Evolutionary conservation across 441 rosid genomes (phyloP).

Genomic region (Gossypium davidsonii): DNA sequence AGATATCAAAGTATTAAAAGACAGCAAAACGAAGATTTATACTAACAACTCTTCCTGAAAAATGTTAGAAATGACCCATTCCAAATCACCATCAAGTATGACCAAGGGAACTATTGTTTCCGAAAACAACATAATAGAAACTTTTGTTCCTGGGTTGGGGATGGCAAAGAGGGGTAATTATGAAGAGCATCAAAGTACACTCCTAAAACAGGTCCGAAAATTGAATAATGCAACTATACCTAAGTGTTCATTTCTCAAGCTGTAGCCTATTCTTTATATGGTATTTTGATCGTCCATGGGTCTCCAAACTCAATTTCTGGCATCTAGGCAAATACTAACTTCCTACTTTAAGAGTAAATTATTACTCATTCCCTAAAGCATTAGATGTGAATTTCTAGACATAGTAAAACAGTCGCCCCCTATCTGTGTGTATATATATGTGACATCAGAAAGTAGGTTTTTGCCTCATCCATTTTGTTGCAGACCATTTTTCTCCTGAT

Average conservation of each 20-base stretch:
- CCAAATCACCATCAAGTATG: not conserved
- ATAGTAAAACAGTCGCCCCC: not conserved
- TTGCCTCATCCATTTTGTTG: slow-evolving; percentile 99
- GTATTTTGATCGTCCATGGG: not conserved
- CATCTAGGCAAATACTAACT: not conserved
- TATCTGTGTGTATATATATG: not conserved
- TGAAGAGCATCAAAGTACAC: not conserved
- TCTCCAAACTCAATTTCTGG: not conserved
- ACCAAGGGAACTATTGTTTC: not conserved
- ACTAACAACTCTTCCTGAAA: not conserved
- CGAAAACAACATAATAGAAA: not conserved
- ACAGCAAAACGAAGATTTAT: not conserved
- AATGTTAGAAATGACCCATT: not conserved
- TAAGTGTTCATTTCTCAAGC: not conserved
- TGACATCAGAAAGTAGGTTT: slow-evolving; percentile 36
- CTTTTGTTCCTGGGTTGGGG: not conserved
- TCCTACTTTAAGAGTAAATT: not conserved
- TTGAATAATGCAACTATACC: not conserved
- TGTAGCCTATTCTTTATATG: not conserved
- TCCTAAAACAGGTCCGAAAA: not conserved
- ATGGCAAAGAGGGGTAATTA: not conserved
- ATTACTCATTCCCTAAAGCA: not conserved
- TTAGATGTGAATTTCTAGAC: not conserved
- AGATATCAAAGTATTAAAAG: not conserved
- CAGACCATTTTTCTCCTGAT: slow-evolving; percentile 91